Evolutionary conservation across 1,139 yeast species (phyloP).

Genomic region (Keqinozyma sinolaborantium): DNA sequence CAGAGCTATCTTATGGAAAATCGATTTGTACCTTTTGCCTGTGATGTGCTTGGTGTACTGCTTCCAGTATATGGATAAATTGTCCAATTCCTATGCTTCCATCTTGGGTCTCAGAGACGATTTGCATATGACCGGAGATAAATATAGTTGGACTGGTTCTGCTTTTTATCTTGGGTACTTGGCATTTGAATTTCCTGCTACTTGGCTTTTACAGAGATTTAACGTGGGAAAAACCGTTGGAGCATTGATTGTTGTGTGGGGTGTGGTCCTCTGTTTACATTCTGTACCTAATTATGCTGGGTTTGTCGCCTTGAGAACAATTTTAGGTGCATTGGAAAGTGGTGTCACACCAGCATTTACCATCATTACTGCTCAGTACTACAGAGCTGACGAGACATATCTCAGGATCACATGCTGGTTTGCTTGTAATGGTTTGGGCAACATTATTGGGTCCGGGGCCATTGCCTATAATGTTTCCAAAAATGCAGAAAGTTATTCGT

Average conservation of each 20-base stretch:
- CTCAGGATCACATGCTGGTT: constrained; percentile 18
- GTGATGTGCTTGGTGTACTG: constrained; percentile 45
- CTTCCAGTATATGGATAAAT: constrained; percentile 48
- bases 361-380: constrained; percentile 31
- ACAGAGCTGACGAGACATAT: constrained; percentile 12
- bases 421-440: constrained; percentile 20
- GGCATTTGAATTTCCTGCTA: constrained; percentile 52
- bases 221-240: constrained; percentile 55
- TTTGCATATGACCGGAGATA: constrained; percentile 17
- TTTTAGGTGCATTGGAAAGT: constrained; percentile 38
- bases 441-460: constrained; percentile 17
- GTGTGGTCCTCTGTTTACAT: constrained; percentile 45
- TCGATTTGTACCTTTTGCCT: constrained; percentile 41
- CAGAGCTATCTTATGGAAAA: constrained; percentile 21
- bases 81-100: constrained; percentile 37
- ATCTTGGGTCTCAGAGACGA: constrained; percentile 21
- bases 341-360: constrained; percentile 45
- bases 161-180: constrained; percentile 54
- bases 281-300: constrained; percentile 44
- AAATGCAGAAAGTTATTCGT: constrained; percentile 8
- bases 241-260: constrained; percentile 46
- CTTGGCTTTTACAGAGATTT: constrained; percentile 46
- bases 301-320: constrained; percentile 44
- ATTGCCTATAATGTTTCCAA: constrained; percentile 15
- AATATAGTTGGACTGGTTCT: constrained; percentile 52